phyloP scores from a whole-genome alignment of 805 yeast genomes.

The Alloascoidea hylecoeti region DNA sequence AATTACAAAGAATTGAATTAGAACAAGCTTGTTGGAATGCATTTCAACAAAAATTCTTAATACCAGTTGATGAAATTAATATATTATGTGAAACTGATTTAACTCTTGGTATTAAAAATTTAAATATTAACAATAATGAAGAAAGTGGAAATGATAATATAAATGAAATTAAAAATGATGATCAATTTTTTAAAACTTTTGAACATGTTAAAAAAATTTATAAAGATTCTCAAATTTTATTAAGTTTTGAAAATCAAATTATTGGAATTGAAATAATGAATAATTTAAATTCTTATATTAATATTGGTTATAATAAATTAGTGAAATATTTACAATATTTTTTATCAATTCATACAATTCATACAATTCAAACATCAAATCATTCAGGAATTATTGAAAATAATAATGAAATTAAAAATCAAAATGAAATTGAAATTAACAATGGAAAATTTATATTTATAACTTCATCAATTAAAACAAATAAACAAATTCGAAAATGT shows the following conservation, averaged over 20 bases:
- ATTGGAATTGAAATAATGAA: conserved; percentile 55
- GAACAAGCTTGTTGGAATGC: conserved; percentile 8
- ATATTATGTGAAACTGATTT: conserved; percentile 23
- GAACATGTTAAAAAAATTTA: conserved; percentile 50
- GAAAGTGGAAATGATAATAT: conserved; percentile 7
- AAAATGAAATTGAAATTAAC: no score
- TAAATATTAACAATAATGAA: no score
- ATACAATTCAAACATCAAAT: conserved; percentile 8
- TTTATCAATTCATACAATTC: no score
- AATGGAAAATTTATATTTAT: neutral
- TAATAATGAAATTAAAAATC: no score
- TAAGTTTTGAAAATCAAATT: conserved; percentile 53
- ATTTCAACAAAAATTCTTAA: conserved; percentile 42
- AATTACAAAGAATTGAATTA: conserved; percentile 2
- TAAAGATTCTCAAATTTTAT: conserved; percentile 51
- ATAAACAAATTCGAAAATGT: neutral
- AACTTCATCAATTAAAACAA: neutral
- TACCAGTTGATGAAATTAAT: conserved; percentile 61
- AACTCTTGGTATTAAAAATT: no score
- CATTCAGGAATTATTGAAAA: neutral
- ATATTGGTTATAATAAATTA: conserved; percentile 40
- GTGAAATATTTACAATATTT: conserved; percentile 23
- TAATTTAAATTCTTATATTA: conserved; percentile 36
- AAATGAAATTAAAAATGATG: conserved; percentile 18
- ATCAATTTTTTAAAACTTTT: conserved; percentile 46